phyloP scores from a whole-genome alignment of 2,329 filamentous ascomycete species.

The Epichloe brachyelytri region DNA sequence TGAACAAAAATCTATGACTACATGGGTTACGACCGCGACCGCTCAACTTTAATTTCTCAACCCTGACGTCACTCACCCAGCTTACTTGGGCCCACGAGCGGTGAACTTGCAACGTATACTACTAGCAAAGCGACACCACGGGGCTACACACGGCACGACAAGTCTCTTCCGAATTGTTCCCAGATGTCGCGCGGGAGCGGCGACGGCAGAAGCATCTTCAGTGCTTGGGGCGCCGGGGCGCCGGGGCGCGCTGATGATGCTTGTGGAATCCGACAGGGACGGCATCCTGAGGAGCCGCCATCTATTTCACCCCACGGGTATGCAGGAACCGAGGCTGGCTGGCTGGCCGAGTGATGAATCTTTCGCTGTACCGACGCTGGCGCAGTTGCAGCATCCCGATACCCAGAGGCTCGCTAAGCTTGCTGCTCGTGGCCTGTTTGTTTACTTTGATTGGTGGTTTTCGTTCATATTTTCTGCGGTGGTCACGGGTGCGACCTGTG shows the following conservation, averaged over 20 bases:
- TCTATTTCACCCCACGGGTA: neutral
- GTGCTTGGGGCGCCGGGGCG: neutral
- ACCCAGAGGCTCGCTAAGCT: neutral
- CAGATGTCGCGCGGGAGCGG: neutral
- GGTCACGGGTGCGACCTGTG: neutral
- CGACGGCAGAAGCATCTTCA: neutral
- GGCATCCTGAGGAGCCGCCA: neutral
- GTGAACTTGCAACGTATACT: neutral
- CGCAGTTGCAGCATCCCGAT: neutral
- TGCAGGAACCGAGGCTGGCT: neutral
- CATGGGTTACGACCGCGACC: constrained; percentile 2
- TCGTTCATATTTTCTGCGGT: neutral
- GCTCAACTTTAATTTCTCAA: neutral
- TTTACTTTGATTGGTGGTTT: neutral
- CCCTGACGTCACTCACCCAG: neutral
- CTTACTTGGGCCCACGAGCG: neutral
- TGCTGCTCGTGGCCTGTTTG: neutral
- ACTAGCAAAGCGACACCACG: neutral
- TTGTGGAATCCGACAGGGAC: neutral
- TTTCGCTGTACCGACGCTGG: neutral
- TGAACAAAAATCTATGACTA: constrained; percentile 4
- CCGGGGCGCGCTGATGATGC: neutral
- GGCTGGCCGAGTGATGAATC: neutral
- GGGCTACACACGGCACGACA: neutral
- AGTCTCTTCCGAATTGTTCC: neutral